These are phyloP conservation scores for Penicillium atrosanguineum DNA, from an alignment of 495 filamentous ascomycete genomes.

Conservation along the genomic window DNA sequence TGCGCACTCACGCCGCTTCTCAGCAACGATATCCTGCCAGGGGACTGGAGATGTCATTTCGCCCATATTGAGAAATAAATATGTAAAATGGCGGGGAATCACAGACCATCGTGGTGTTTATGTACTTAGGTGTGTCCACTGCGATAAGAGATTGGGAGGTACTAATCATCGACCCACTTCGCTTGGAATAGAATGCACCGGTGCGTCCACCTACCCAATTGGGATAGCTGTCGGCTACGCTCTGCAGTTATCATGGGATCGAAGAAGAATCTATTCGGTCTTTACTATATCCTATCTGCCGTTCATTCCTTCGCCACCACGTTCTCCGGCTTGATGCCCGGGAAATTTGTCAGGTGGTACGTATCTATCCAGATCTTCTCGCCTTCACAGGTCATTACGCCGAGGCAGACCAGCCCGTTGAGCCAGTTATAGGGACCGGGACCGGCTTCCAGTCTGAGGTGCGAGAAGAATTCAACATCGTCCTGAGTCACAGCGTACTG, in stretches of 20 bases:
- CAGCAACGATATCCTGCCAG: slow-evolving; percentile 25
- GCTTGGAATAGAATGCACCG: not conserved
- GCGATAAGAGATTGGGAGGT: no score
- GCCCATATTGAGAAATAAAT: not conserved
- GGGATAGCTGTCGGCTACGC: slow-evolving; percentile 6
- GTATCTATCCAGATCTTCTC: slow-evolving; percentile 35
- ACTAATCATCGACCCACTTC: not conserved
- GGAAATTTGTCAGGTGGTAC: slow-evolving; percentile 35
- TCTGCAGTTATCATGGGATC: no score
- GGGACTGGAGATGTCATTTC: no score
- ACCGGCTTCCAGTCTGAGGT: slow-evolving; percentile 29
- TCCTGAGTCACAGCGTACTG: slow-evolving; percentile 23
- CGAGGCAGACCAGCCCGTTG: slow-evolving; percentile 33
- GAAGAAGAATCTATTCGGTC: no score
- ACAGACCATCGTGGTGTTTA: not conserved
- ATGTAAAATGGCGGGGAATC: not conserved
- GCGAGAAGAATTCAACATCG: slow-evolving; percentile 34
- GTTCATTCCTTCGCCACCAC: slow-evolving; percentile 20
- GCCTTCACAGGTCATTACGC: slow-evolving; percentile 30
- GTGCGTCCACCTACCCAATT: slow-evolving; percentile 29
- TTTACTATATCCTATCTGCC: slow-evolving; percentile 5
- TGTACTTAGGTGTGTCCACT: not conserved
- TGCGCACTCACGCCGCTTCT: slow-evolving; percentile 23
- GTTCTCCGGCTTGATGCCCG: slow-evolving; percentile 27
- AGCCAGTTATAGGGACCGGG: slow-evolving; percentile 33